A percentile compares a stretch with the other conserved stretches of the same genome.
Conservation (phyloP, 2,329 filamentous ascomycete species). For the Teratosphaeria pseudoeucalypti region DNA sequence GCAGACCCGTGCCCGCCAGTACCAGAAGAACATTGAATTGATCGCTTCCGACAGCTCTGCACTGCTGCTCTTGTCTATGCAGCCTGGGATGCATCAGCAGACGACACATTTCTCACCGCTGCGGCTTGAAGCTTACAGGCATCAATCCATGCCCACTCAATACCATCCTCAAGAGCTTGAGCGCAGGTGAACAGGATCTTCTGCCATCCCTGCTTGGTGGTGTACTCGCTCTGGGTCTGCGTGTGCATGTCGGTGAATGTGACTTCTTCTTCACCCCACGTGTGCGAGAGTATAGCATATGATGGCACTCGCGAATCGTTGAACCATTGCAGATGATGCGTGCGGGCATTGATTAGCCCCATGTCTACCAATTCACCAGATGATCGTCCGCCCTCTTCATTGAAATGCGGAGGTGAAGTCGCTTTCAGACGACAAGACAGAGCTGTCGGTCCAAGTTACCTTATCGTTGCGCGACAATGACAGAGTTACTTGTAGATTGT, state of each 20-base stretch:
- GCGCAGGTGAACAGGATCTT: neutral
- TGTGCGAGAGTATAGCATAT: neutral
- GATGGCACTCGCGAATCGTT: neutral
- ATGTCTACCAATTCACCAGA: neutral
- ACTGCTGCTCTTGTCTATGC: slow-evolving; percentile 9
- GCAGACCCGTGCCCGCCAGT: neutral
- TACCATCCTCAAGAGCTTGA: neutral
- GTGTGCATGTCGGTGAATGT: neutral
- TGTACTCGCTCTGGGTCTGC: neutral
- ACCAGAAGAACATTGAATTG: slow-evolving; percentile 8
- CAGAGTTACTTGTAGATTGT: neutral
- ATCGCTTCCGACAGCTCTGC: slow-evolving; percentile 7
- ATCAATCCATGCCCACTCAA: neutral
- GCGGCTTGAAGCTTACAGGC: neutral
- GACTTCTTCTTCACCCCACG: neutral
- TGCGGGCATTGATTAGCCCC: neutral
- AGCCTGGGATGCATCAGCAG: neutral
- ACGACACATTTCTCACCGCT: no score
- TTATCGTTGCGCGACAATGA: neutral
- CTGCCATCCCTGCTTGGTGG: neutral
- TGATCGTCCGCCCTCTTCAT: neutral
- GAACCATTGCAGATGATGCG: neutral
- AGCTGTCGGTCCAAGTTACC: no score
- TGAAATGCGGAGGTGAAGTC: no score
- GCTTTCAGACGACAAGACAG: no score